phyloP scores from a whole-genome alignment of 2,329 filamentous ascomycete species.

The Dothiorella sarmentorum region DNA sequence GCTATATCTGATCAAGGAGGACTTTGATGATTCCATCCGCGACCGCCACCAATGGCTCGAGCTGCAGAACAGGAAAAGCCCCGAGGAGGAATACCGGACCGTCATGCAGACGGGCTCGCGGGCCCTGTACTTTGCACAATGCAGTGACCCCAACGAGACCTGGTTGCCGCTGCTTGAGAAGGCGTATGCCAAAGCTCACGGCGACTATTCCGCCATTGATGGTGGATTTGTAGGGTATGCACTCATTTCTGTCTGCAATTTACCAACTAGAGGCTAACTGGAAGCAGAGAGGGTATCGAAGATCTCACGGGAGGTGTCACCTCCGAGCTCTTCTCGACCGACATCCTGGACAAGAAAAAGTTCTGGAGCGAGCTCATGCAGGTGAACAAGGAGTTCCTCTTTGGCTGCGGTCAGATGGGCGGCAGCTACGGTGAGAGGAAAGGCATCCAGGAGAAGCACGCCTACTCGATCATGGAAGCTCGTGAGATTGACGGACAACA shows the following conservation, averaged over 20 bases:
- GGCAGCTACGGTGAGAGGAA: constrained; percentile 57
- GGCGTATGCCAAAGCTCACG: constrained; percentile 80
- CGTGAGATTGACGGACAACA: constrained; percentile 52
- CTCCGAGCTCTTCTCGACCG: constrained; percentile 61
- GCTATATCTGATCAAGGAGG: constrained; percentile 71
- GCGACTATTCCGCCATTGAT: constrained; percentile 70
- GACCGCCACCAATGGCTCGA: constrained; percentile 72
- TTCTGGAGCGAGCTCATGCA: constrained; percentile 80
- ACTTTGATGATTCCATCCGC: constrained; percentile 71
- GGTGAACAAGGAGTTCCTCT: constrained; percentile 75
- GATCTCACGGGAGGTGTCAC: constrained; percentile 66
- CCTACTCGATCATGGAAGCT: constrained; percentile 56
- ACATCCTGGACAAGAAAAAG: constrained; percentile 71
- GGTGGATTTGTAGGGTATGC: constrained; percentile 63
- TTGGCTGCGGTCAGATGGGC: constrained; percentile 66
- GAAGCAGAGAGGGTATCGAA: constrained; percentile 51
- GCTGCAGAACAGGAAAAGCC: constrained; percentile 55
- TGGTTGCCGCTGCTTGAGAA: constrained; percentile 80
- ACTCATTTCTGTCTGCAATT: constrained; percentile 33
- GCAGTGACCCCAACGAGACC: constrained; percentile 71
- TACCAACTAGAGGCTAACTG: constrained; percentile 11
- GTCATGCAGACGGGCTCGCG: constrained; percentile 71
- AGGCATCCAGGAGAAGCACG: constrained; percentile 44
- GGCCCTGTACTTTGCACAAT: constrained; percentile 74
- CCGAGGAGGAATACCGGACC: constrained; percentile 64